Evolutionary conservation across 345 rosid species (phyloP), one percentile per base, ranked within the genome.

Genomic region (Stellera chamaejasme): DNA sequence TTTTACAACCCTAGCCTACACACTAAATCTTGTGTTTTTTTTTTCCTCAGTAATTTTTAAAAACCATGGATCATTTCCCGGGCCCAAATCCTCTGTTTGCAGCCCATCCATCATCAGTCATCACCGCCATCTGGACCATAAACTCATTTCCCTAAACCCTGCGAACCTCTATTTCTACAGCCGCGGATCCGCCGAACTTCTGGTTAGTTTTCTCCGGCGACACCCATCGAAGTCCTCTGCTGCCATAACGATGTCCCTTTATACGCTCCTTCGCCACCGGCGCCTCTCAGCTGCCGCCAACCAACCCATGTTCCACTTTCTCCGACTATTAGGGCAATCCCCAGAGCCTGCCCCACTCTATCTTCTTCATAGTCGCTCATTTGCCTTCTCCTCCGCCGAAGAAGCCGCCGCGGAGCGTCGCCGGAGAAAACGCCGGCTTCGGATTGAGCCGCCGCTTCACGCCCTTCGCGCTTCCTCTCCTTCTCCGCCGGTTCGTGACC

Each of bases 331-430:
- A 16, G 47, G 32, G 44, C 61, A 51, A 27, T 56, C 68, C 44
- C 27, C 51, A 13, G 32, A 50, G 13, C 57, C 44, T 36, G 36
- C 0, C 36, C 50, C 51, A 55, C 7, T 16, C 19, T 63, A 75
- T 48, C 11, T 66, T 61, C 14, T 50, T 46, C 57, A 75, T 6
- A 73, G 46, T 9, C 87, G 88, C 32, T 52, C 78, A 42, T 80
- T 68, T 60, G 79, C 84, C 69, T 93, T 87, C 82, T 76, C 92
- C 51, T 84, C 97, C 43, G 95, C 99, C 3, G 97, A 93, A 56
- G 99, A 93, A 75, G 96, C 96, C 2, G 96, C 97, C 0, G 92
- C 97, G 0, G 99, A 87, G 13, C 96, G 96, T 54, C 92, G 97
- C 42, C 82, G 88, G 11, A 81, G 97, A 42, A 93, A 90, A 63